Evolutionary conservation across 352 stramenopile genomes (phyloP).

Genomic region (Globisporangium iwayamae): DNA sequence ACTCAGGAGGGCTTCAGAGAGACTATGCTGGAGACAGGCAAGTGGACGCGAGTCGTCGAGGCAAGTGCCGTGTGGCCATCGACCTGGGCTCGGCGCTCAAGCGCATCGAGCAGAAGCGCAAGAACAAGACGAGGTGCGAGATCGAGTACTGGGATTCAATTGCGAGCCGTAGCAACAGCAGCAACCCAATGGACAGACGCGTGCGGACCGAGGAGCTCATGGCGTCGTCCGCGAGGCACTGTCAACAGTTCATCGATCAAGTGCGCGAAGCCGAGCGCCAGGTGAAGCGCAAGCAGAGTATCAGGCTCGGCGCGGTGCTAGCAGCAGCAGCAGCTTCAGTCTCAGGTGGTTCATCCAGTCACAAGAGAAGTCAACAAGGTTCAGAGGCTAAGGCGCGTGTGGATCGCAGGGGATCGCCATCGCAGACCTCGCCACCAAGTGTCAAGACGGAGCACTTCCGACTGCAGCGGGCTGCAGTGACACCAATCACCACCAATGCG

Average conservation of each 20-base stretch:
- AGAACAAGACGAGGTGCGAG: slow-evolving; percentile 58
- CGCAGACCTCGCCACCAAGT: slow-evolving; percentile 3
- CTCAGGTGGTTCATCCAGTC: not conserved
- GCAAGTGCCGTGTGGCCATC: slow-evolving; percentile 28
- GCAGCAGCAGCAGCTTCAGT: not conserved
- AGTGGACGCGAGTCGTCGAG: not conserved
- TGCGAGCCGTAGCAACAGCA: not conserved
- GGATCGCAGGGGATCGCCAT: not conserved
- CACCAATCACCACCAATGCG: not conserved
- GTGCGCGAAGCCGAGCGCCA: slow-evolving; percentile 39
- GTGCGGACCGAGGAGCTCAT: slow-evolving; percentile 57
- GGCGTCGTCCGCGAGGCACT: slow-evolving; percentile 62
- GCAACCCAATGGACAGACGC: not conserved
- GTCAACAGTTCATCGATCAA: slow-evolving; percentile 52
- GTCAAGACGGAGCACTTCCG: not conserved
- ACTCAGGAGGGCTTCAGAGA: not conserved
- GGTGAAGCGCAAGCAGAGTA: slow-evolving; percentile 31
- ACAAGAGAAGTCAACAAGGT: not conserved
- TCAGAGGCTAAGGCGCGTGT: not conserved
- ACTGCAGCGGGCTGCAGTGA: not conserved
- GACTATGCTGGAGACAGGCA: not conserved
- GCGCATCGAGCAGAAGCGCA: slow-evolving; percentile 44
- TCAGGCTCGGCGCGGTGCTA: slow-evolving; percentile 20
- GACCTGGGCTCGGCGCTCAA: slow-evolving; percentile 42
- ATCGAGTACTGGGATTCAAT: slow-evolving; percentile 28